Base-by-base conservation (phyloP, 805 yeast species). In the Zygotorulaspora florentina region DNA sequence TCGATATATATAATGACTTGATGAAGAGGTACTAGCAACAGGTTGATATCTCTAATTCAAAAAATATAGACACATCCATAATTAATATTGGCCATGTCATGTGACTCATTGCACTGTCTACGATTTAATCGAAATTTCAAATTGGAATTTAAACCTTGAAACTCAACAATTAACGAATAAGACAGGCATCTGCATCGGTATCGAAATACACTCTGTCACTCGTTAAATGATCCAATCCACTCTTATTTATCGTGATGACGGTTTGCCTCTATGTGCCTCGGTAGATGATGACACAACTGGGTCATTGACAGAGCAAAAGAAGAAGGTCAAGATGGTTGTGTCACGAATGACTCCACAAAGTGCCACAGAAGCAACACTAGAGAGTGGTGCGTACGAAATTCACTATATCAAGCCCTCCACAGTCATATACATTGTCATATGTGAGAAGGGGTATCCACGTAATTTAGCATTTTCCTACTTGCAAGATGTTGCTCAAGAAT, bases 191-290 rank as follows among this genome's bases (percentile, higher is more conserved):
- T 27, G 29, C 4, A 20, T 20, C 7, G 7, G 25, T 7, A 20
- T 7, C 25, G 7, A 20, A 5, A 20, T 7, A 20, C 25, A 20
- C 29, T 16, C 26, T 20, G 25, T 20, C 7, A 7, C 7, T 29
- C 15, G 15, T 29, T 13, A 16, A 16, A 80, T 83, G 87, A 85
- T 83, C 52, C 75, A 75, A 56, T 81, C 87, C 1, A 83, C 88
- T 0, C 66, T 82, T 40, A 78, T 83, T 16, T 81, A 77, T 61
- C 71, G 87, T 56, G 77, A 75, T 44, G 87, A 82, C 58, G 82
- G 85, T 76, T 80, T 93, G 40, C 98, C 99, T 25, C 73, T 91
- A 45, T 81, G 95, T 48, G 96, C 96, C 6, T 85, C 96, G 1
- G 90, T 87, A 10, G 98, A 91, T 62, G 87, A 83, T 52, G 89